Conservation (phyloP, 2,329 filamentous ascomycete species). For the Pyrenophora tritici-repentis region DNA sequence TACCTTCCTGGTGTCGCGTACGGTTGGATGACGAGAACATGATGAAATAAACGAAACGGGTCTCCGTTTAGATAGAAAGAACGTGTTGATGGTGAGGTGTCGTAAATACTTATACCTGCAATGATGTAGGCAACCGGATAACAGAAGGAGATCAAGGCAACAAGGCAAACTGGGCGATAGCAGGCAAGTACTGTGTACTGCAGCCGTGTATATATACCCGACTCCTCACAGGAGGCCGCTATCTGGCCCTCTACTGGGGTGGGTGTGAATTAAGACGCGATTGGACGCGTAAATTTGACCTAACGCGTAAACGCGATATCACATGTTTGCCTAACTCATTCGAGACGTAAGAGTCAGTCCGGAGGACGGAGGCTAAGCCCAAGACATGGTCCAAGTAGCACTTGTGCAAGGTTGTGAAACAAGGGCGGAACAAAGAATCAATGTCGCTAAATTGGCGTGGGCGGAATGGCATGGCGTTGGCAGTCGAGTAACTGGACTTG, state of each 20-base stretch:
- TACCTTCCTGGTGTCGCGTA: constrained; percentile 39
- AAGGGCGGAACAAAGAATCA: constrained; percentile 28
- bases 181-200: constrained; percentile 29
- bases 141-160: constrained; percentile 36
- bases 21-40: constrained; percentile 45
- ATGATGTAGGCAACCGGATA: constrained; percentile 31
- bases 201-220: constrained; percentile 43
- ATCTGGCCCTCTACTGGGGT: constrained; percentile 34
- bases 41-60: constrained; percentile 22
- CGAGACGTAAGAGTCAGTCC: constrained; percentile 34
- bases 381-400: constrained; percentile 26
- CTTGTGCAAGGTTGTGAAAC: constrained; percentile 42
- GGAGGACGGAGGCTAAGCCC: constrained; percentile 22
- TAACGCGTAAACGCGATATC: constrained; percentile 45
- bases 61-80: neutral
- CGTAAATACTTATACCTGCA: constrained; percentile 35
- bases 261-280: constrained; percentile 35
- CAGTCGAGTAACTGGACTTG: constrained; percentile 12
- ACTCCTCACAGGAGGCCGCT: constrained; percentile 38
- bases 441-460: constrained; percentile 22
- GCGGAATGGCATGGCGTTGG: constrained; percentile 7
- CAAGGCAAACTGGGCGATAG: constrained; percentile 32
- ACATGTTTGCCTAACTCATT: constrained; percentile 37
- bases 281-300: constrained; percentile 41
- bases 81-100: constrained; percentile 20